These are phyloP conservation scores for Neurospora africana DNA, from an alignment of 495 filamentous ascomycete genomes.

Conservation along the genomic window DNA sequence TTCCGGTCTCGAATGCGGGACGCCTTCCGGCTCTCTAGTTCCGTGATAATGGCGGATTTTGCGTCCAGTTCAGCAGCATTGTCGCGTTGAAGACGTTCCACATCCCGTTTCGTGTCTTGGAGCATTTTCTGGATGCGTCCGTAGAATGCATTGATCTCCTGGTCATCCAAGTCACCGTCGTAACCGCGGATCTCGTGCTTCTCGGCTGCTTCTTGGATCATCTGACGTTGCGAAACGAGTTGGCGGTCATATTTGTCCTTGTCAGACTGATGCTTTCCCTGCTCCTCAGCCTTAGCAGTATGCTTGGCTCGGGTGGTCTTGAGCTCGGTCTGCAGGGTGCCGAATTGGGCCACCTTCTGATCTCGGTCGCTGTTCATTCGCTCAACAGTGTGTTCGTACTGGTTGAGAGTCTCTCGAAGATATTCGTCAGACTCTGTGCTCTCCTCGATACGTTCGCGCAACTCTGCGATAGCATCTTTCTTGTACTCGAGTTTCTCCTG, in stretches of 20 bases:
- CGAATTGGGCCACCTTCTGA: conserved; percentile 48
- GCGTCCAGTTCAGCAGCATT: conserved; percentile 59
- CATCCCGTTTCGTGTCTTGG: conserved; percentile 62
- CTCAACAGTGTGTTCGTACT: conserved; percentile 66
- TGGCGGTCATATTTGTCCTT: conserved; percentile 78
- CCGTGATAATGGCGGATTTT: conserved; percentile 54
- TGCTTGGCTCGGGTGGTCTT: conserved; percentile 46
- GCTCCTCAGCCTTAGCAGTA: conserved; percentile 66
- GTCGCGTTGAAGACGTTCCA: conserved; percentile 64
- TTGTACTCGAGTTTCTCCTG: conserved; percentile 40
- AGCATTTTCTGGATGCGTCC: conserved; percentile 61
- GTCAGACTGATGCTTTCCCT: conserved; percentile 75
- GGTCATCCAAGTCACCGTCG: conserved; percentile 65
- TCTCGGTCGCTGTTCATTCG: conserved; percentile 54
- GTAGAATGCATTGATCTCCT: conserved; percentile 64
- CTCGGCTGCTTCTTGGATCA: conserved; percentile 69
- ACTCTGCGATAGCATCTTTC: conserved; percentile 52
- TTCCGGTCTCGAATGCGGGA: conserved; percentile 60
- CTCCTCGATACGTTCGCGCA: conserved; percentile 60
- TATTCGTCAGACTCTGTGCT: conserved; percentile 69
- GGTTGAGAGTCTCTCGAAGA: conserved; percentile 62
- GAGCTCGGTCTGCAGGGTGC: conserved; percentile 52
- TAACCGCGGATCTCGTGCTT: conserved; percentile 78
- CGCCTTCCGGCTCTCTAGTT: conserved; percentile 57
- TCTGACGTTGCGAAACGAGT: conserved; percentile 50